These are phyloP conservation scores for Carex parvula DNA, from an alignment of 176 grass and related monocot species.

Conservation along the genomic window DNA sequence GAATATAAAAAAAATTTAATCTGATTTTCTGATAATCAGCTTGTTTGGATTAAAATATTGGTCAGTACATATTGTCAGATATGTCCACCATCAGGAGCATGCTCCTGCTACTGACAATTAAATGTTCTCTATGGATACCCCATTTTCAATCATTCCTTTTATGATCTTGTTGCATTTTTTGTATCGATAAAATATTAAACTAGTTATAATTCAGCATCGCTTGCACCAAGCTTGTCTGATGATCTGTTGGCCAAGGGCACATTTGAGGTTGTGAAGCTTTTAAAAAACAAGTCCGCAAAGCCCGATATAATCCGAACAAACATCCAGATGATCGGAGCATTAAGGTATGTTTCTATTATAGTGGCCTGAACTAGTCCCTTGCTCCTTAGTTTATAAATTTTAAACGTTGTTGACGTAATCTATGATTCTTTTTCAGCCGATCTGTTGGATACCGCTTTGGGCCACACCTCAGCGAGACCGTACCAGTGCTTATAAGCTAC, in stretches of 20 bases:
- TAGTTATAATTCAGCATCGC: conserved; percentile 53
- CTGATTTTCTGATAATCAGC: background rate
- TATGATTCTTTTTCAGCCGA: conserved; percentile 47
- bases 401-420: conserved; percentile 8
- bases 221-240: conserved; percentile 89
- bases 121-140: background rate
- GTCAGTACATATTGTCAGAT: background rate
- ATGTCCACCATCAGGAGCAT: background rate
- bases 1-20: background rate
- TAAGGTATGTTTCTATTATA: conserved; percentile 57
- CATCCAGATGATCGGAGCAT: conserved; percentile 98
- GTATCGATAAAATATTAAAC: background rate
- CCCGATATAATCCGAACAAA: conserved; percentile 88
- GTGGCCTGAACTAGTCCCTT: background rate
- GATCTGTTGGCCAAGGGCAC: conserved; percentile 89
- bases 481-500: conserved; percentile 88
- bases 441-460: conserved; percentile 99
- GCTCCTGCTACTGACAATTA: background rate
- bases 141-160: conserved; percentile 3
- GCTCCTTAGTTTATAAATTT: background rate
- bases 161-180: conserved; percentile 13
- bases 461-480: conserved; percentile 78
- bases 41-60: background rate
- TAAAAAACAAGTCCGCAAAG: conserved; percentile 65
- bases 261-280: conserved; percentile 61